phyloP scores from a whole-genome alignment of 2,329 filamentous ascomycete species.

The Periconia macrospinosa region DNA sequence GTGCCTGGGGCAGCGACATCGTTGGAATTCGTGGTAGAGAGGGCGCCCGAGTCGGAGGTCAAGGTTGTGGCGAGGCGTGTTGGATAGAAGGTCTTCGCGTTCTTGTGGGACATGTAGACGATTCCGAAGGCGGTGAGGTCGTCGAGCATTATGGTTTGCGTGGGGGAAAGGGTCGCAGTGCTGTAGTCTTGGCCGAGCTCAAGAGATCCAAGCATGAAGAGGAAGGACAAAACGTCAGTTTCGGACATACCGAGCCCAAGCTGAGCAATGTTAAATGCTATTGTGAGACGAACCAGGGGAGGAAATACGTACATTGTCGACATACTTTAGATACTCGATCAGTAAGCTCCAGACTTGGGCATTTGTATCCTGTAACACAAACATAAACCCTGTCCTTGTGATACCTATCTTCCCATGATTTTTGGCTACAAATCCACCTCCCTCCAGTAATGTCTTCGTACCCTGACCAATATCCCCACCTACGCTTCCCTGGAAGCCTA shows the following conservation, averaged over 20 bases:
- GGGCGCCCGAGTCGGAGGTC: slow-evolving; percentile 72
- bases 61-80: slow-evolving; percentile 93
- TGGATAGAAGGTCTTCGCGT: slow-evolving; percentile 70
- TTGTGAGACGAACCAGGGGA: not conserved
- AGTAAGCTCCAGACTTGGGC: slow-evolving; percentile 96
- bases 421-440: slow-evolving; percentile 76
- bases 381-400: slow-evolving; percentile 91
- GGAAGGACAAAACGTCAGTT: slow-evolving; percentile 92
- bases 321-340: slow-evolving; percentile 88
- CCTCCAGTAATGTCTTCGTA: slow-evolving; percentile 81
- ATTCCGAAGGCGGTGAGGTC: slow-evolving; percentile 91
- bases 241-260: slow-evolving; percentile 73
- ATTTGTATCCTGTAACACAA: slow-evolving; percentile 91
- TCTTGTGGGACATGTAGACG: slow-evolving; percentile 64
- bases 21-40: slow-evolving; percentile 58
- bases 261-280: not conserved
- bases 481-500: slow-evolving; percentile 39
- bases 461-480: slow-evolving; percentile 55
- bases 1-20: slow-evolving; percentile 56
- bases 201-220: slow-evolving; percentile 91
- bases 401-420: slow-evolving; percentile 66
- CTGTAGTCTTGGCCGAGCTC: slow-evolving; percentile 92
- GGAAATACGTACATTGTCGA: slow-evolving; percentile 56
- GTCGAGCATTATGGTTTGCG: slow-evolving; percentile 85
- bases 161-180: slow-evolving; percentile 77